Evolutionary conservation across 495 filamentous ascomycete genomes (phyloP).

Genomic region (Venustampulla echinocandica): DNA sequence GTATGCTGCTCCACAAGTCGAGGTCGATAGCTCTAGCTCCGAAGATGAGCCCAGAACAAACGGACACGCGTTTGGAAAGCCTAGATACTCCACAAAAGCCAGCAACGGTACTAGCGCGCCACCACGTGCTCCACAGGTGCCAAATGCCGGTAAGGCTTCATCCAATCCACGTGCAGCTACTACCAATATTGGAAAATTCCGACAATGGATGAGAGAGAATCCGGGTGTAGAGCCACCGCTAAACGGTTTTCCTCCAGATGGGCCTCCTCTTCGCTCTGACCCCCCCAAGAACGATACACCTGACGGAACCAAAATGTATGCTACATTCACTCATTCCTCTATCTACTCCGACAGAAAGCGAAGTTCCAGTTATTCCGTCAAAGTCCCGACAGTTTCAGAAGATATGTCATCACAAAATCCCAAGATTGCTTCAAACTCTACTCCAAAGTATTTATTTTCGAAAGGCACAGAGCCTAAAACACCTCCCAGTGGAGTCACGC

Average conservation of each 20-base stretch:
- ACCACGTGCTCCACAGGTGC: background rate
- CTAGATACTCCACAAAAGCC: background rate
- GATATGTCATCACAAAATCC: background rate
- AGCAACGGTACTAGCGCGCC: background rate
- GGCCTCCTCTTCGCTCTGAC: conserved; percentile 9
- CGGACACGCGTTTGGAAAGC: background rate
- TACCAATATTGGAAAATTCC: conserved; percentile 10
- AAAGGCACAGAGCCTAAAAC: background rate
- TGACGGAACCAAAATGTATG: conserved; percentile 34
- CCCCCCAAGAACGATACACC: conserved; percentile 9
- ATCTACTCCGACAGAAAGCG: background rate
- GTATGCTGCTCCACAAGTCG: background rate
- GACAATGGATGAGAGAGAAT: conserved; percentile 17
- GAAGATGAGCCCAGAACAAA: conserved; percentile 9
- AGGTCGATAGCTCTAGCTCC: conserved; percentile 7
- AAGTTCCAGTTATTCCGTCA: background rate
- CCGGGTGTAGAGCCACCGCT: conserved; percentile 8
- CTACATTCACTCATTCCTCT: conserved; percentile 6
- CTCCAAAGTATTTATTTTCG: background rate
- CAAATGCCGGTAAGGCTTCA: background rate
- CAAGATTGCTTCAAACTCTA: background rate
- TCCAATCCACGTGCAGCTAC: conserved; percentile 12
- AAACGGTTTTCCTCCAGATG: conserved; percentile 19
- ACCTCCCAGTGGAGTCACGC: conserved; percentile 21
- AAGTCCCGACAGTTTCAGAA: conserved; percentile 3